Percentiles rank a stretch among this genome's conserved stretches.
Evolutionary conservation across 768 basidiomycete species (phyloP).

Genomic region (Lactarius psammicola): DNA sequence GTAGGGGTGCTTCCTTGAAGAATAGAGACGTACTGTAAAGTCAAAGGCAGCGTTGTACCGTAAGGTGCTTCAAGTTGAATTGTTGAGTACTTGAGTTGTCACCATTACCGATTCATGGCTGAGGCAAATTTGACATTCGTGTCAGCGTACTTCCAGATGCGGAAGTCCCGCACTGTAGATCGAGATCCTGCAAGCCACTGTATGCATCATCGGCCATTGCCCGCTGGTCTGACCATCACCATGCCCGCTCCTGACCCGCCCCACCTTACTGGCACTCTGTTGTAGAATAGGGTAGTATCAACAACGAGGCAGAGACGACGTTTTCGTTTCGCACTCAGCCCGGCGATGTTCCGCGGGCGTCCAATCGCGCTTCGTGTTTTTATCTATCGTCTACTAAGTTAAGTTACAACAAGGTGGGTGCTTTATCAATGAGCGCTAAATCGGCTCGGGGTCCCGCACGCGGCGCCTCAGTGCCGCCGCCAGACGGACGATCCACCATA

Average conservation of each 20-base stretch:
- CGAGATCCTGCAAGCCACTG: too few species aligned
- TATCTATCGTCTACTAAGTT: too few species aligned
- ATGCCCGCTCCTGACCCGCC: background rate
- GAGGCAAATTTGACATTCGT: background rate
- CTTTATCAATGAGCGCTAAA: too few species aligned
- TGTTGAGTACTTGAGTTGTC: background rate
- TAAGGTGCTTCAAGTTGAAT: too few species aligned
- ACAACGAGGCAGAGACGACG: background rate
- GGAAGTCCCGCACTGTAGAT: background rate
- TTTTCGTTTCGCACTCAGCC: background rate
- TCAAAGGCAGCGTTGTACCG: too few species aligned
- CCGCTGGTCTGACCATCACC: background rate
- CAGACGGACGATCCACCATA: background rate
- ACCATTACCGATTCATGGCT: too few species aligned
- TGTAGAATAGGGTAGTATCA: background rate
- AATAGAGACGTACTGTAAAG: background rate
- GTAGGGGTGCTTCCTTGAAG: background rate
- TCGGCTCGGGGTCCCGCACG: background rate
- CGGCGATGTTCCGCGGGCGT: background rate
- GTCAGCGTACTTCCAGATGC: background rate
- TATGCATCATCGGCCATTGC: background rate
- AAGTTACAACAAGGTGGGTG: too few species aligned
- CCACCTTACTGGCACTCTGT: background rate
- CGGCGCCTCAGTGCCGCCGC: background rate
- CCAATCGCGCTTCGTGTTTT: background rate